Percentiles rank a stretch among this genome's conserved stretches.
phyloP scores from a whole-genome alignment of 108 stramenopile genomes.

The Asterionellopsis glacialis region DNA sequence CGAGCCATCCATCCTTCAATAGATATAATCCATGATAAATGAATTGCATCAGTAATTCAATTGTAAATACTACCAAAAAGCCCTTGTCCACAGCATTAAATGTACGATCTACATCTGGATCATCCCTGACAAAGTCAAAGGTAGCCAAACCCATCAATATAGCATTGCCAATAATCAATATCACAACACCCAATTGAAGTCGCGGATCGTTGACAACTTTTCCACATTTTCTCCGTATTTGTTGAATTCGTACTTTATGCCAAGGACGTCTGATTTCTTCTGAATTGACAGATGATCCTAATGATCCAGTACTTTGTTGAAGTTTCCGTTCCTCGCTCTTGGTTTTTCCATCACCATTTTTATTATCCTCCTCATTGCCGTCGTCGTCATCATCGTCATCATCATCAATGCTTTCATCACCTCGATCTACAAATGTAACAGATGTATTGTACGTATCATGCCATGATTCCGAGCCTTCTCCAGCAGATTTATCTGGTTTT shows the following conservation, averaged over 20 bases:
- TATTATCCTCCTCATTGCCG: no score
- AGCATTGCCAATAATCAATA: slow-evolving; percentile 58
- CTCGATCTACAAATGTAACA: no score
- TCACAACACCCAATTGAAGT: slow-evolving; percentile 49
- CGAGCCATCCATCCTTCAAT: slow-evolving; percentile 58
- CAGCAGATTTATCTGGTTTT: no score
- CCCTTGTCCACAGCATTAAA: slow-evolving; percentile 44
- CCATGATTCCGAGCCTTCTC: no score
- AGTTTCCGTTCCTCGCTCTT: no score
- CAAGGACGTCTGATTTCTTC: not conserved
- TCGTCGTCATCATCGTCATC: no score
- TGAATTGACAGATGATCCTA: no score
- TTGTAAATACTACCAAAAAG: slow-evolving; percentile 65
- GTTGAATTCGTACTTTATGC: not conserved
- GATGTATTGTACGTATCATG: no score
- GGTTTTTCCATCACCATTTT: no score
- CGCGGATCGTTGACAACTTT: slow-evolving; percentile 41
- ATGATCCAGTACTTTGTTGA: no score
- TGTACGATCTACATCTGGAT: slow-evolving; percentile 17
- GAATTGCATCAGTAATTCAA: slow-evolving; percentile 60
- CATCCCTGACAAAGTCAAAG: slow-evolving; percentile 40
- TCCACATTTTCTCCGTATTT: slow-evolving; percentile 34
- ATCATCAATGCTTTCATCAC: no score
- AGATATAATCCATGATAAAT: slow-evolving; percentile 46
- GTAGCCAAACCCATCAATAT: slow-evolving; percentile 79